phyloP scores from a whole-genome alignment of 2,329 filamentous ascomycete genomes.

The Didymella segeticola region DNA sequence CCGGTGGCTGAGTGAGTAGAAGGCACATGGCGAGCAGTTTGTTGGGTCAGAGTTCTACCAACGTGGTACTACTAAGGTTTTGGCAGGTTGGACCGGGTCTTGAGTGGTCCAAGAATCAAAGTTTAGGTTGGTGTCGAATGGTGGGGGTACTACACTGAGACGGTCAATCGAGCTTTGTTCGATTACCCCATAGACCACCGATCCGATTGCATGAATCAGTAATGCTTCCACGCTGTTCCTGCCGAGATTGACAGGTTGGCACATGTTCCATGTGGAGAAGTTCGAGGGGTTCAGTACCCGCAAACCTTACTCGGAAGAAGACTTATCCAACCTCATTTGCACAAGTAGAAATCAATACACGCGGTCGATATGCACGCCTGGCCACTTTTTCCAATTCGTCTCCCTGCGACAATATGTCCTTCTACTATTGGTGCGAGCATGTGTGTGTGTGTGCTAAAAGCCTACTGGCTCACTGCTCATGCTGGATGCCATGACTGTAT shows the following conservation, averaged over 20 bases:
- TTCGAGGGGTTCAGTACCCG: not conserved
- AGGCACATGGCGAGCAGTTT: slow-evolving; percentile 8
- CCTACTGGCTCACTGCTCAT: no score
- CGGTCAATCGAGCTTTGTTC: not conserved
- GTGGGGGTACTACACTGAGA: not conserved
- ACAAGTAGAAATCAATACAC: not conserved
- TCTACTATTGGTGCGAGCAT: no score
- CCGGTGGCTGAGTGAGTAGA: slow-evolving; percentile 11
- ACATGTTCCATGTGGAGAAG: no score
- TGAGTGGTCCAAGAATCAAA: not conserved
- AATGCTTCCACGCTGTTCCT: not conserved
- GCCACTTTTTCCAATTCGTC: no score
- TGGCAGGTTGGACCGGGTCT: slow-evolving; percentile 2
- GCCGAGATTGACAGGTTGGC: not conserved
- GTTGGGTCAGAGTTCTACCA: not conserved
- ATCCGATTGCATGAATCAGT: not conserved
- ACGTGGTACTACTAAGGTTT: no score
- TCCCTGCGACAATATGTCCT: no score
- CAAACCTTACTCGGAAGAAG: not conserved
- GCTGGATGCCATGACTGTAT: no score
- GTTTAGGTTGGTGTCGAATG: not conserved
- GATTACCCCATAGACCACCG: no score
- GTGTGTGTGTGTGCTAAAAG: no score
- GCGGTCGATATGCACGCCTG: not conserved
- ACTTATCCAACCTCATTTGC: not conserved